These are phyloP conservation scores for Macaranga tanarius DNA, from an alignment of 441 rosid genomes.

Conservation along the genomic window DNA sequence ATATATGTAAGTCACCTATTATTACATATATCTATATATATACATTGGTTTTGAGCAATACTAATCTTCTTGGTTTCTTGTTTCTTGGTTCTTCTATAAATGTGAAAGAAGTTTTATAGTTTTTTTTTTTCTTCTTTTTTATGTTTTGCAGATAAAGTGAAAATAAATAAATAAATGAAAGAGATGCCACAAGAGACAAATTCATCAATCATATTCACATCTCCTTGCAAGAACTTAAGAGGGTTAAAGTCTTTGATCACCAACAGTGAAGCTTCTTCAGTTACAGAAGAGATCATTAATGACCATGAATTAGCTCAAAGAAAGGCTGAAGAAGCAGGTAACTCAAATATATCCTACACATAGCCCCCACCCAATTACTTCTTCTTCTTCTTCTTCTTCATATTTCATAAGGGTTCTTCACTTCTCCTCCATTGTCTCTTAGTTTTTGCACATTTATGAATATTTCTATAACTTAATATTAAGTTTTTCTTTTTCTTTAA, in stretches of 20 bases:
- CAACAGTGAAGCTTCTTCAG: slow-evolving; percentile 36
- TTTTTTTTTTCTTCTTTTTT: background rate
- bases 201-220: slow-evolving; percentile 25
- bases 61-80: no score
- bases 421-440: slow-evolving; percentile 8
- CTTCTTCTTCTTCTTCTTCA: background rate
- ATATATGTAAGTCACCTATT: no score
- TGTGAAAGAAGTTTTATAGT: no score
- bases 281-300: slow-evolving; percentile 47
- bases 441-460: background rate
- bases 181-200: slow-evolving; percentile 71
- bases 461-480: background rate
- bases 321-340: slow-evolving; percentile 97
- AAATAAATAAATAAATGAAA: background rate
- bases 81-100: no score
- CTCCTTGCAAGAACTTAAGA: slow-evolving; percentile 55
- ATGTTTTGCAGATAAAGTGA: slow-evolving; percentile 7
- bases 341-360: background rate
- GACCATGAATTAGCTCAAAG: slow-evolving; percentile 78
- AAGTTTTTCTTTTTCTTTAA: background rate
- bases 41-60: no score
- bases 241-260: slow-evolving; percentile 51
- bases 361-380: background rate
- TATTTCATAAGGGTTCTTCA: slow-evolving; percentile 2
- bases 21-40: no score